Evolutionary conservation across 148 eudicot genomes (phyloP), one percentile per base, ranked within the genome.

Genomic region (Silene uniflora): DNA sequence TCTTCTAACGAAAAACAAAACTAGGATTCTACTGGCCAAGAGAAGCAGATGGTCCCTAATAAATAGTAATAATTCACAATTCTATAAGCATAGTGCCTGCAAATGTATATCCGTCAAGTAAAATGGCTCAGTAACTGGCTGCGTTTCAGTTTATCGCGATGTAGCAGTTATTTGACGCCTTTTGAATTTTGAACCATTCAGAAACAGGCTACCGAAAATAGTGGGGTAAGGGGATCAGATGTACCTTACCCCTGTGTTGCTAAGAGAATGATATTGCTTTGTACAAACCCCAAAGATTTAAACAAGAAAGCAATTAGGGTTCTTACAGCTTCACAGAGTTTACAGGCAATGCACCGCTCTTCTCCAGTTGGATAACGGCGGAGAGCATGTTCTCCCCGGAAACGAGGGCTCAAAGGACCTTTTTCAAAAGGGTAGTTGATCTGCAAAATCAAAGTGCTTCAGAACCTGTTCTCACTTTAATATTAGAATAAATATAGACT

Each of bases 261-360:
- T n/a, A n/a, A n/a, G n/a, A n/a, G n/a, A n/a, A 16, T 16, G 17
- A 52, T 11, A 16, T 10, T 11, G 55, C 3, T 49, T 65, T 7
- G 10, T 22, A 67, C 7, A 8, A 65, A 47, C 13, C 10, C 8
- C 65, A 7, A 12, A 17, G 14, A 76, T 10, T 18, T 59, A 46
- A 10, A 46, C 4, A 25, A 25, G 29, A 62, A 71, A 22, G 14
- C 27, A 42, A 71, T 25, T 22, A 27, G 62, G 49, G 39, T 46
- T 67, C 92, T 88, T 82, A 90, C 95, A 86, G 96, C 98, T 87
- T 94, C 97, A 73, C 96, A 94, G 14, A 94, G 89, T 88, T 94
- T 94, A 79, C 96, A 90, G 73, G 98, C 97, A 81, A 94, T 94
- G 87, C 98, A 94, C 32, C 98, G 93, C 71, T 94, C 98, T 87